Evolutionary conservation across 768 basidiomycete species (phyloP), one percentile per base, ranked within the genome.

Genomic region (Mycena polygramma): DNA sequence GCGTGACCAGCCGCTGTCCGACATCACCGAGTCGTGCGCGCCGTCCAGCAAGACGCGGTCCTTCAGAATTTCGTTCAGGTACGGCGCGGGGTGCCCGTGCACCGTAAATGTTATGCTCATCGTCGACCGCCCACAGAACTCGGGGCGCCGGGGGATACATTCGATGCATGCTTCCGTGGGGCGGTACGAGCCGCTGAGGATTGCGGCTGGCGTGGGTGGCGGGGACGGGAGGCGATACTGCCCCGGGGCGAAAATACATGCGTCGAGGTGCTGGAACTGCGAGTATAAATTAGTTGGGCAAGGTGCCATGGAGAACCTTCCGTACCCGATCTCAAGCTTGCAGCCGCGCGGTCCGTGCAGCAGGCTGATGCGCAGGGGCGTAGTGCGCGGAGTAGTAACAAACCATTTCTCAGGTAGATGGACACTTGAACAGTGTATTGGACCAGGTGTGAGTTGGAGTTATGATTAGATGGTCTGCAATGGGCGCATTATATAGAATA

Each of bases 81-180:
- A 70, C 37, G 69, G 69, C 26, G 63, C 69, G 30, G 69, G 69
- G 19, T 66, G 57, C 7, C 58, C 57, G 20, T 55, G 57, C 30
- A 70, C 69, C 15, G 43, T 20, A 43, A 70, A 70, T 36, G 45
- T 6, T 22, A 70, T 60, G 52, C 63, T 70, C 10, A 65, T 35
- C 5, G 20, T 41, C 4, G 69, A 63, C 14, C 58, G 69, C 36
- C 52, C 69, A 37, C 51, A 52, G 37, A 53, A 70, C 19, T 45
- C 52, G 2, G 58, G 49, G 1, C 58, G 63, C 22, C 69, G 69
- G n/a, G 69, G 69, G 24, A 70, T 55, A 45, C 35, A 54, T 58
- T 65, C 63, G 43, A 70, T 53, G 46, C 30, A 36, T 19, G 55
- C 62, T 9, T 17, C 24, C 4, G 30, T 51, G 26, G 54, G 35